Percentiles rank a stretch among this genome's conserved stretches.
Conservation (phyloP, 2,329 filamentous ascomycete species). For the Onygena corvina region DNA sequence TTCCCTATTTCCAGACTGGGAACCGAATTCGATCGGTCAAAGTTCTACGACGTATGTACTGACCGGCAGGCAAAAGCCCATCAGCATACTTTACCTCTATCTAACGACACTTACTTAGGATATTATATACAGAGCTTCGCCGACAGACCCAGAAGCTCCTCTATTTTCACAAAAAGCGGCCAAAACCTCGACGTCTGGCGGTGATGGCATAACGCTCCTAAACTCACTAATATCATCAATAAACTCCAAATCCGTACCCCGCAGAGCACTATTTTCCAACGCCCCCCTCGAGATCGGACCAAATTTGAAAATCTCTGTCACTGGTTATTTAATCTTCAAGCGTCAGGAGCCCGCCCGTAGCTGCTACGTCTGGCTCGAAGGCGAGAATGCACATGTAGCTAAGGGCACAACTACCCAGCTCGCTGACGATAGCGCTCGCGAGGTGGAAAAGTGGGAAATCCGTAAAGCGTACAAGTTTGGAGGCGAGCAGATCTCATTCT, state of each 20-base stretch:
- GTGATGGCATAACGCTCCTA: constrained; percentile 66
- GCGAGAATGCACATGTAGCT: constrained; percentile 73
- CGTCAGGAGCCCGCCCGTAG: constrained; percentile 68
- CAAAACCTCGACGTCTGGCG: constrained; percentile 50
- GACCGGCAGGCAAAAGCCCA: neutral
- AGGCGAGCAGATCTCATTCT: constrained; percentile 77
- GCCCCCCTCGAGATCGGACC: constrained; percentile 82
- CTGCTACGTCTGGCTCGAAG: constrained; percentile 77
- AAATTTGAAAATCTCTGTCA: constrained; percentile 73
- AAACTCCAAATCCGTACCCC: constrained; percentile 77
- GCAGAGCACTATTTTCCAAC: constrained; percentile 73
- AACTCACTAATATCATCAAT: constrained; percentile 75
- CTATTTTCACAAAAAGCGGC: constrained; percentile 39
- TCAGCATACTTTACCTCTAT: too few species aligned
- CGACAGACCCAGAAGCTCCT: constrained; percentile 57
- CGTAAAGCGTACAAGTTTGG: constrained; percentile 95
- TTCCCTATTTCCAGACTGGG: constrained; percentile 71
- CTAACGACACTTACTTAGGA: constrained; percentile 45
- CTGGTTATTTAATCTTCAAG: constrained; percentile 83
- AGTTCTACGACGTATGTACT: constrained; percentile 72
- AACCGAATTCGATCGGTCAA: constrained; percentile 63
- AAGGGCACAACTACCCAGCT: constrained; percentile 60
- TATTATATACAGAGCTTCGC: constrained; percentile 70
- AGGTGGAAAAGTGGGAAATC: constrained; percentile 68
- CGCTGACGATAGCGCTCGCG: constrained; percentile 63